These are phyloP conservation scores for Porcisia hertigi DNA, from an alignment of 208 protist genomes.

Conservation along the genomic window DNA sequence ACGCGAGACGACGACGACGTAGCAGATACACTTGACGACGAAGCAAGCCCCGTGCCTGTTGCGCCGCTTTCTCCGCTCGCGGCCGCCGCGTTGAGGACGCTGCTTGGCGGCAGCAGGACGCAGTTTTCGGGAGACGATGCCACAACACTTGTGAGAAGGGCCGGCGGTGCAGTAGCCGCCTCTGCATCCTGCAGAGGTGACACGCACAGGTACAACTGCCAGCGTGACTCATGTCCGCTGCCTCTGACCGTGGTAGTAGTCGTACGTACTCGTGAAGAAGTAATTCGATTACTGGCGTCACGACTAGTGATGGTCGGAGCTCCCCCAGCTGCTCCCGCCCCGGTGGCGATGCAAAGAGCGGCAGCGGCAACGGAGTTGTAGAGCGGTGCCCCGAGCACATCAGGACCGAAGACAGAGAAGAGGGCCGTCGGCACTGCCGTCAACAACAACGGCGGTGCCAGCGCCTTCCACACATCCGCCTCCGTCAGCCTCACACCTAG, in stretches of 20 bases:
- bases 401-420: conserved; percentile 35
- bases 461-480: conserved; percentile 47
- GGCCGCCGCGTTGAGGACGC: conserved; percentile 20
- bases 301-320: not conserved
- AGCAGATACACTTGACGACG: not conserved
- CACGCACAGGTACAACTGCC: conserved; percentile 53
- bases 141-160: not conserved
- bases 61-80: conserved; percentile 3
- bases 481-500: conserved; percentile 33
- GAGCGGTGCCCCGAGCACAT: conserved; percentile 58
- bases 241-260: not conserved
- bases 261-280: not conserved
- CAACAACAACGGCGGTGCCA: conserved; percentile 78
- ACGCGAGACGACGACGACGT: not conserved
- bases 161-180: not conserved
- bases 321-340: not conserved
- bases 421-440: conserved; percentile 39
- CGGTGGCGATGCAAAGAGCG: conserved; percentile 26
- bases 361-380: conserved; percentile 75
- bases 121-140: conserved; percentile 5
- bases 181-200: conserved; percentile 58
- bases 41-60: not conserved
- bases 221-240: conserved; percentile 6
- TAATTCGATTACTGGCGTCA: not conserved
- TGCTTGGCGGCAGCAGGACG: conserved; percentile 23